These are phyloP conservation scores for Diaporthe ampelina DNA, from an alignment of 2,329 filamentous ascomycete species.

Conservation along the genomic window DNA sequence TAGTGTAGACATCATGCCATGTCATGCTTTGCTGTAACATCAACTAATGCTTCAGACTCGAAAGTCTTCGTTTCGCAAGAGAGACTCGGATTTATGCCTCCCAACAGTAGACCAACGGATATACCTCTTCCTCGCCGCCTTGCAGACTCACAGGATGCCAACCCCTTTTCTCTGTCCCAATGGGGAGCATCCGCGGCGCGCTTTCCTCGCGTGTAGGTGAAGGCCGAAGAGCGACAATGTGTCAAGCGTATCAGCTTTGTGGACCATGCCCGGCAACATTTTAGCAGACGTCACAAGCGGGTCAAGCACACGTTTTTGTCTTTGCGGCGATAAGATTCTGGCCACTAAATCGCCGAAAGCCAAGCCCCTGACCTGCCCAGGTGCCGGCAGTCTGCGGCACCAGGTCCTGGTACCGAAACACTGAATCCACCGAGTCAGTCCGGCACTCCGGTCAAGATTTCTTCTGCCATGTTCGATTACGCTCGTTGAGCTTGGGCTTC, in stretches of 20 bases:
- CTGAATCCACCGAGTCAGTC: constrained; percentile 3
- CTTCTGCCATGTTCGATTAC: constrained; percentile 13
- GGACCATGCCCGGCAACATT: not conserved
- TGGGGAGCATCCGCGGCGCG: not conserved
- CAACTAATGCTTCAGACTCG: not conserved
- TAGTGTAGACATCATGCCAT: not conserved
- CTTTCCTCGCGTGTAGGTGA: not conserved
- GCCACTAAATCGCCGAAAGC: not conserved
- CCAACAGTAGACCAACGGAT: not conserved
- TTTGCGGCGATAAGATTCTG: constrained; percentile 19
- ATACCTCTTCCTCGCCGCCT: not conserved
- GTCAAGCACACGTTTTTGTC: not conserved
- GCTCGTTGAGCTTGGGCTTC: not conserved
- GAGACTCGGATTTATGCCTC: not conserved
- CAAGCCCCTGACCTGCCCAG: not conserved
- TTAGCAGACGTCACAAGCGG: constrained; percentile 20
- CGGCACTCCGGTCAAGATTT: not conserved
- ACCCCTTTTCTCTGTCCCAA: not conserved
- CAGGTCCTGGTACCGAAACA: not conserved
- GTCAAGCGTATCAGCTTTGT: not conserved
- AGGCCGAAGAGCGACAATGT: constrained; percentile 16
- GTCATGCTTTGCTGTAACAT: too few relatives aligned
- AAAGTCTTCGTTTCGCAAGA: not conserved
- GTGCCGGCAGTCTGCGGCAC: not conserved
- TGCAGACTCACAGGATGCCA: not conserved